Conservation (phyloP, 73 alveolate genomes). For the Tetrahymena borealis region DNA sequence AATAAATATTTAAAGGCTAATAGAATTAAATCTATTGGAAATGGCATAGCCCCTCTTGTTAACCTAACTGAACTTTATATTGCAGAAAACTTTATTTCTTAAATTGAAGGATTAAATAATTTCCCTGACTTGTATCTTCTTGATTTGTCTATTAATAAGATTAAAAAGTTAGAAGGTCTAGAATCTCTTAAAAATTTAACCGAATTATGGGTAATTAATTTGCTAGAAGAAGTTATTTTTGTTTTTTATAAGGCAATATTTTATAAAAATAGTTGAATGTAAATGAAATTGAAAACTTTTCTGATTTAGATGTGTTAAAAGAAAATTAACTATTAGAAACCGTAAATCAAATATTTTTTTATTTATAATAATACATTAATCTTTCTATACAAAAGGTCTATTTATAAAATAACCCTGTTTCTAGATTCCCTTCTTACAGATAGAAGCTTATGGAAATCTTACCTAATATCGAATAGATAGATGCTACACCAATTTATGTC, state of each 20-base stretch:
- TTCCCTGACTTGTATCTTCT: constrained; percentile 64
- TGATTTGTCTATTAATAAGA: constrained; percentile 88
- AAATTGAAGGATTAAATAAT: constrained; percentile 72
- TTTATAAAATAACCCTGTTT: not conserved
- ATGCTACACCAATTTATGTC: not conserved
- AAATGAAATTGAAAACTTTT: not conserved
- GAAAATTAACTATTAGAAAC: not conserved
- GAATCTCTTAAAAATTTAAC: not conserved
- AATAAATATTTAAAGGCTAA: constrained; percentile 10
- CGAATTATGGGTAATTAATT: not conserved
- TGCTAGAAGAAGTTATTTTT: too few species aligned
- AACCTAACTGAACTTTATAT: constrained; percentile 75
- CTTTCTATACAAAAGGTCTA: not conserved
- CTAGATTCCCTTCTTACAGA: not conserved
- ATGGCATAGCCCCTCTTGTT: not conserved
- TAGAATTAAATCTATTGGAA: not conserved
- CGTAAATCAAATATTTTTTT: not conserved
- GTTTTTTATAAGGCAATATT: not conserved
- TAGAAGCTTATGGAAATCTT: not conserved
- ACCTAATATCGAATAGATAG: not conserved
- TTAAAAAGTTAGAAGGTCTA: constrained; percentile 20
- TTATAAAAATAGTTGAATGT: not conserved
- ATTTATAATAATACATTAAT: not conserved
- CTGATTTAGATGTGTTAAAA: not conserved
- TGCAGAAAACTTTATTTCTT: constrained; percentile 81